Base-by-base conservation (phyloP, 805 yeast genomes). In the Saccharomyces paradoxus region DNA sequence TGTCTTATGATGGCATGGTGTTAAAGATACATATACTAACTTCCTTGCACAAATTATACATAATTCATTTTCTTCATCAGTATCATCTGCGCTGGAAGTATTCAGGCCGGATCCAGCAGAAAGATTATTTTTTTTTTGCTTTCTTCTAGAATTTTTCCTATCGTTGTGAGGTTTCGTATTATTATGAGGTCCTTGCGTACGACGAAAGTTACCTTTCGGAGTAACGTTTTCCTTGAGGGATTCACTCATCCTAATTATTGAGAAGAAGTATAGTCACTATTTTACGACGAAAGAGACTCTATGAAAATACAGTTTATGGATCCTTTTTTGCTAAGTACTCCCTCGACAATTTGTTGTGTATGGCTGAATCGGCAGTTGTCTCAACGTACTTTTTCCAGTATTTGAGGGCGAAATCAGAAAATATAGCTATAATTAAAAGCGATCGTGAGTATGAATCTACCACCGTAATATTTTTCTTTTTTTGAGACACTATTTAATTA, bases 1-100 rank as follows among this genome's bases (percentile, higher is more conserved):
- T 0, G 90, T 82, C 32, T 76, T 78, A 67, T 94, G 98, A 62
- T 84, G 83, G 70, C 99, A 94, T 0, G 89, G 87, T 1, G 94
- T 80, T 9, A 87, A 64, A 0, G 96, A 89, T 2, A 83, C 82
- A 60, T 77, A 79, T n/a, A 62, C 60, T 28, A 89, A 76, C 30
- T 74, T 73, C 49, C 87, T 86, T 0, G 97, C 94, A 73, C 99
- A 94, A 55, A 94, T 87, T 24, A 90, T 71, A 76, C 97, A 91
- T 31, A 71, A 64, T 12, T 78, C 78, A 8, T 62, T 69, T n/a
- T 72, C 77, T 41, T 72, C 75, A 17, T 69, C 69, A 14, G 66
- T 71, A 8, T 63, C 71, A 14, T 53, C 63, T 2, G 53, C 57
- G n/a, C 46, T 32, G 14, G 44, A 37, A 21, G 24, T 17, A 12